Evolutionary conservation across 129 eudicot genomes (phyloP), one percentile per base, ranked within the genome.

Genomic region (Arctium minus): DNA sequence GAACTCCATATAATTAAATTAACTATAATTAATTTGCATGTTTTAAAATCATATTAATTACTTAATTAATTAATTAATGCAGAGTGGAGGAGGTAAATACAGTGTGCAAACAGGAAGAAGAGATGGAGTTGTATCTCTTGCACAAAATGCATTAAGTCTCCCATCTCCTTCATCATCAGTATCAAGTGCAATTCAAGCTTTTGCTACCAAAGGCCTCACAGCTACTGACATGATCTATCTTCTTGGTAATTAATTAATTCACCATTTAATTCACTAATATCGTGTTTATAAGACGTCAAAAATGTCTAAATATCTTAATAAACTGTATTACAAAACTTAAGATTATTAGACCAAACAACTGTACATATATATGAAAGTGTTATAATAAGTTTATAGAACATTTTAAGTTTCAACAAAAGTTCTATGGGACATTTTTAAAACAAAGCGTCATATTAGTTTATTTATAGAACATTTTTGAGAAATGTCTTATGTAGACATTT

Each of bases 81-180:
- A 91, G 95, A 82, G 84, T 44, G 90, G 93, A 83, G 92, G 94
- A 78, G 78, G 72, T n/a, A 18, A 82, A 60, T 92, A 88, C 67
- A 17, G 3, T 15, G 91, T 90, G 2, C 76, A 86, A 76, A 88
- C 92, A 5, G 94, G 97, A 11, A 75, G 94, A 56, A 86, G 89
- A 31, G 97, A 92, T 62, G 92, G 94, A 13, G 27, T 8, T 27
- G 85, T 83, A 1, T 90, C 97, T 29, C 27, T 73, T n/a, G 84
- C 85, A 30, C 18, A 13, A 53, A 83, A 82, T 75, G 86, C 89
- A 73, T 17, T 31, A 69, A 56, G 77, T 68, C 88, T 92, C 36
- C 97, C 94, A 8, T 32, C 86, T 36, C 89, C 94, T 67, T 64
- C 87, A 18, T 56, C 85, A 1, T 77, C 97, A 2, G 91, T 92